A percentile compares a stretch with the other conserved stretches of the same genome.
Conservation (phyloP, 106 monocot species). For the Allium fistulosum region DNA sequence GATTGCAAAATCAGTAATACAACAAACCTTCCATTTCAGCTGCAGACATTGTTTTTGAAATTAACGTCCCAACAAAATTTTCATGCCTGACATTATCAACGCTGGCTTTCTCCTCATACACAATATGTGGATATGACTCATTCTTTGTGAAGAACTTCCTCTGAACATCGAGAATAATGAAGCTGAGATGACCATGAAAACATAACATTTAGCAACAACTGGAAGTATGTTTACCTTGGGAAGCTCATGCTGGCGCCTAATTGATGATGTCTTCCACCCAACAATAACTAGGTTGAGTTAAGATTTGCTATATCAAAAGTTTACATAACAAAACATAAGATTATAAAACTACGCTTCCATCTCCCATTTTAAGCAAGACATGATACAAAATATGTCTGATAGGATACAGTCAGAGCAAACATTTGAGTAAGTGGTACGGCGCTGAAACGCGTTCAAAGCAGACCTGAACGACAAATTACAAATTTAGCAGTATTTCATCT, state of each 20-base stretch:
- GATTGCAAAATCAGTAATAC: background rate
- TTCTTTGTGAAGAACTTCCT: slow-evolving; percentile 34
- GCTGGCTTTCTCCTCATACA: slow-evolving; percentile 50
- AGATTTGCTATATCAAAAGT: slow-evolving; percentile 4
- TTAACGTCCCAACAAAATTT: slow-evolving; percentile 14
- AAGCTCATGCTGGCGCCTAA: slow-evolving; percentile 54
- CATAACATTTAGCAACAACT: background rate
- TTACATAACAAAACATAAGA: background rate
- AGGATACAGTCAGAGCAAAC: slow-evolving; percentile 82
- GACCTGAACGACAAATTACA: slow-evolving; percentile 46
- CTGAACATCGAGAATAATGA: slow-evolving; percentile 23
- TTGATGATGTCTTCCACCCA: slow-evolving; percentile 86
- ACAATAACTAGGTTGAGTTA: slow-evolving; percentile 73
- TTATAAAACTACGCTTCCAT: background rate
- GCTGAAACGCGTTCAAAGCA: slow-evolving; percentile 61
- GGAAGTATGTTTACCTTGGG: slow-evolving; percentile 53
- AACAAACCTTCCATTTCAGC: slow-evolving; percentile 65
- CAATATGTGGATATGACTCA: slow-evolving; percentile 62
- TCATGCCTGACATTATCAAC: slow-evolving; percentile 10
- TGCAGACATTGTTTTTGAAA: slow-evolving; percentile 18
- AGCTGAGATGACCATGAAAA: slow-evolving; percentile 2
- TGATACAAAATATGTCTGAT: background rate
- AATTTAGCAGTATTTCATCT: background rate
- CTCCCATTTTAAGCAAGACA: background rate
- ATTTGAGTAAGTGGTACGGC: slow-evolving; percentile 75